phyloP scores from a whole-genome alignment of 2,329 filamentous ascomycete species.

The Rutstroemia sydowiana region DNA sequence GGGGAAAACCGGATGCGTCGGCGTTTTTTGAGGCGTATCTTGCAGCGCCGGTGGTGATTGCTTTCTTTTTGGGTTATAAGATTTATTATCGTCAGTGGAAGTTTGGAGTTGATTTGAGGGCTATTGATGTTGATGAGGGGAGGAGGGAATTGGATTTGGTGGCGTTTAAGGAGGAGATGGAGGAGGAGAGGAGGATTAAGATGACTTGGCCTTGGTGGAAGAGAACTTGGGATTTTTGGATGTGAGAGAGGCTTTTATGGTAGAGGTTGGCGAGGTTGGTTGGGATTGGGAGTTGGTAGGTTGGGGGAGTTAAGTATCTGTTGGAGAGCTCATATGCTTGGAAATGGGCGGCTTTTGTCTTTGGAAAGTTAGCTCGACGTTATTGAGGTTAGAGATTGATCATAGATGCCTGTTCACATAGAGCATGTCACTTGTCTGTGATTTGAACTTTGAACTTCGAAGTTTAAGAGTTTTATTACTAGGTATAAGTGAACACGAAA shows the following conservation, averaged over 20 bases:
- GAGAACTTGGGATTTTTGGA: constrained; percentile 21
- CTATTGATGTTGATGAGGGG: constrained; percentile 28
- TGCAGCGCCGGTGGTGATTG: constrained; percentile 47
- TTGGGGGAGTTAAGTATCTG: no score
- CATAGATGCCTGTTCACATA: no score
- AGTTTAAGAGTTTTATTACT: no score
- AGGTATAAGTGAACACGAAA: no score
- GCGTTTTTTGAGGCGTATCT: constrained; percentile 40
- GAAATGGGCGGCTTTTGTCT: no score
- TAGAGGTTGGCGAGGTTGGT: background rate
- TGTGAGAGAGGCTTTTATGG: background rate
- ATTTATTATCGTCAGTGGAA: constrained; percentile 35
- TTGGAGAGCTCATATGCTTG: no score
- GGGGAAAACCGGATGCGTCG: constrained; percentile 34
- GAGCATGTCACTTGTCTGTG: no score
- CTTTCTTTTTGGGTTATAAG: constrained; percentile 61
- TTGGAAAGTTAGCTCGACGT: no score
- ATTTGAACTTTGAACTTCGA: no score
- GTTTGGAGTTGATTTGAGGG: constrained; percentile 22
- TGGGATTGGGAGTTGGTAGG: background rate
- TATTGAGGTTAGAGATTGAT: no score
- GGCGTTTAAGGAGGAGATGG: constrained; percentile 26
- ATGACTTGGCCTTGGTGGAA: constrained; percentile 26
- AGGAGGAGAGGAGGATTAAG: constrained; percentile 25
- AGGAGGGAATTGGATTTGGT: constrained; percentile 27